These are phyloP conservation scores for Gynandropsis gynandra DNA, from an alignment of 345 rosid genomes.

Conservation along the genomic window DNA sequence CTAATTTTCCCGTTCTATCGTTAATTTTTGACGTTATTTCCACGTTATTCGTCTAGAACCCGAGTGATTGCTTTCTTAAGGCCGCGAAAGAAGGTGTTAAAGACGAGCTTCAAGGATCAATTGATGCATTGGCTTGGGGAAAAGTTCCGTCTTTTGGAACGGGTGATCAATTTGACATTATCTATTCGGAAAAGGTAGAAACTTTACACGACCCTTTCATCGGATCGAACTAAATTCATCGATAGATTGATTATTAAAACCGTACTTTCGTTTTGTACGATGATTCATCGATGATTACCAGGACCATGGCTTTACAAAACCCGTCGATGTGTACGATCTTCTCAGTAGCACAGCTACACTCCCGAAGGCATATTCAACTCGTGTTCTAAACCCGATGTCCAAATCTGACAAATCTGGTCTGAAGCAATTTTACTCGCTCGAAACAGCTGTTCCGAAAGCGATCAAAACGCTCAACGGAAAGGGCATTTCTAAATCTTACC, in stretches of 20 bases:
- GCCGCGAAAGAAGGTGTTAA: constrained; percentile 67
- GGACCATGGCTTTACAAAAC: constrained; percentile 41
- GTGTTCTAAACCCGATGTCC: constrained; percentile 3
- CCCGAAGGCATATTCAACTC: constrained; percentile 12
- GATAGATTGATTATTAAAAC: too few species aligned
- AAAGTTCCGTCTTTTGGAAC: constrained; percentile 63
- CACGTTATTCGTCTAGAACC: constrained; percentile 45
- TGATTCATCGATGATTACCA: too few species aligned
- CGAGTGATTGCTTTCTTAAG: constrained; percentile 68
- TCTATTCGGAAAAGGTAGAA: constrained; percentile 55
- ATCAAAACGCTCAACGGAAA: constrained; percentile 26
- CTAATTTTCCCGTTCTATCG: constrained; percentile 6
- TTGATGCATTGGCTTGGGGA: constrained; percentile 91
- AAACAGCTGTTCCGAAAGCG: constrained; percentile 27
- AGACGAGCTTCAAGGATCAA: constrained; percentile 69
- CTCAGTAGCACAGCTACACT: constrained; percentile 34
- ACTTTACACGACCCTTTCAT: constrained; percentile 13
- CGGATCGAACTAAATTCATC: too few species aligned
- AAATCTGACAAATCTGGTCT: constrained; percentile 33
- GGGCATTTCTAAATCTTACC: constrained; percentile 30
- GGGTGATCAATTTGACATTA: constrained; percentile 64
- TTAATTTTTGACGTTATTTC: background rate
- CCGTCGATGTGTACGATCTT: constrained; percentile 48
- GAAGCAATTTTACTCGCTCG: constrained; percentile 22
- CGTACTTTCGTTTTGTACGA: too few species aligned